A percentile compares a stretch with the other conserved stretches of the same genome.
Evolutionary conservation across 192 early-diverging fungal species (phyloP).

Genomic region (Podila epigama): DNA sequence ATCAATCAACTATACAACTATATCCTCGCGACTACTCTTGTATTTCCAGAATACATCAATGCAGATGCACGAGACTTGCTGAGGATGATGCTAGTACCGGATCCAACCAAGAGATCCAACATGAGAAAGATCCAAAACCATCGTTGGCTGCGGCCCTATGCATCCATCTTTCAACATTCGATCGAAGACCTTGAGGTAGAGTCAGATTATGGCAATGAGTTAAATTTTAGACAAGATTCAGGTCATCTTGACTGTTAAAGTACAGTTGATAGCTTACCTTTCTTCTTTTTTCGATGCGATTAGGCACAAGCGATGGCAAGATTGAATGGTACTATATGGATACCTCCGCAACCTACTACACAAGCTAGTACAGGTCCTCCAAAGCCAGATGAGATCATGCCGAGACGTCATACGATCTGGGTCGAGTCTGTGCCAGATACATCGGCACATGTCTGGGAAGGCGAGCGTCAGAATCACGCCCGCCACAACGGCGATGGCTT

Average conservation of each 20-base stretch:
- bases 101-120: constrained; percentile 77
- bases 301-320: constrained; percentile 42
- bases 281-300: not conserved
- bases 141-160: constrained; percentile 64
- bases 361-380: constrained; percentile 2
- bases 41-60: constrained; percentile 89
- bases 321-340: constrained; percentile 32
- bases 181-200: constrained; percentile 48
- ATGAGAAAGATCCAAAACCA: constrained; percentile 83
- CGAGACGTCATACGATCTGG: constrained; percentile 25
- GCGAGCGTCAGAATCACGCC: not conserved
- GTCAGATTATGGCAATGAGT: not conserved
- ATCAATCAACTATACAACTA: constrained; percentile 86
- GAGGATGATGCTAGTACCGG: constrained; percentile 89
- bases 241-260: not conserved
- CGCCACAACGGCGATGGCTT: constrained; percentile 19
- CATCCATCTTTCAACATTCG: constrained; percentile 54
- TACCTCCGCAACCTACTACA: constrained; percentile 16
- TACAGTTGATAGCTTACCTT: not conserved
- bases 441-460: not conserved
- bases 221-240: not conserved
- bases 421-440: constrained; percentile 31
- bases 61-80: constrained; percentile 81
- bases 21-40: constrained; percentile 80
- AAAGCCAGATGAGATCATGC: constrained; percentile 12